Conservation (phyloP, 768 basidiomycete genomes). For the Dioszegia aurantiaca region DNA sequence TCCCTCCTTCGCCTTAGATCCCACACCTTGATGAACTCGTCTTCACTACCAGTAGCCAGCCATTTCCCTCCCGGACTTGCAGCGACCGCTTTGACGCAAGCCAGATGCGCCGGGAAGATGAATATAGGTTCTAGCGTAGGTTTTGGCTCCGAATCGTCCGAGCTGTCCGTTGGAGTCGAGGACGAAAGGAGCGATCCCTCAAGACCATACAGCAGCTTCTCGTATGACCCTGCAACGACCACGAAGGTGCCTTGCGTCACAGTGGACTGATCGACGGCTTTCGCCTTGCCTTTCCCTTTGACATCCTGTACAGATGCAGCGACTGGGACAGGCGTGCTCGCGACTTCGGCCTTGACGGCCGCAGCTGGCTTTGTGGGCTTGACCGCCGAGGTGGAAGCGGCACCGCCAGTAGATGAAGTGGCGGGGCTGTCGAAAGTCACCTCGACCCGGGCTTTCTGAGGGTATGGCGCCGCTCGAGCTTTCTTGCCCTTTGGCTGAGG, state of each 20-base stretch:
- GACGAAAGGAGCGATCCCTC: conserved; percentile 59
- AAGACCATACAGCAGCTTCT: conserved; percentile 89
- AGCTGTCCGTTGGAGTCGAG: conserved; percentile 24
- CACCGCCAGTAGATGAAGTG: conserved; percentile 8
- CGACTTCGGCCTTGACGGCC: conserved; percentile 2
- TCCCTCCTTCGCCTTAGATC: conserved; percentile 87
- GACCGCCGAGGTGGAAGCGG: background rate
- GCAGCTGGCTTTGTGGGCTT: conserved; percentile 2
- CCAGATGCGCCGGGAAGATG: conserved; percentile 95
- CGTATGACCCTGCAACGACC: conserved; percentile 88
- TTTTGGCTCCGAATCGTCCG: conserved; percentile 6
- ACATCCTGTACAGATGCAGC: background rate
- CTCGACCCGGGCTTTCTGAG: conserved; percentile 37
- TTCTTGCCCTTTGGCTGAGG: conserved; percentile 4
- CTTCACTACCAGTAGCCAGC: conserved; percentile 92
- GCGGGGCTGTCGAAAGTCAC: conserved; percentile 34
- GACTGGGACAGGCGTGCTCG: background rate
- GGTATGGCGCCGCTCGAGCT: conserved; percentile 26
- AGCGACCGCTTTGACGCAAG: conserved; percentile 84
- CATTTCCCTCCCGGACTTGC: conserved; percentile 93
- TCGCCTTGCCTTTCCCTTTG: conserved; percentile 40
- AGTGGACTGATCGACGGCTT: conserved; percentile 12
- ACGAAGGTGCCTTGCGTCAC: conserved; percentile 61
- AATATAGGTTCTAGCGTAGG: conserved; percentile 64
- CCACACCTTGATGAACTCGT: conserved; percentile 97